Evolutionary conservation across 805 yeast species (phyloP), one percentile per base, ranked within the genome.

Genomic region (Yarrowia keelungensis): DNA sequence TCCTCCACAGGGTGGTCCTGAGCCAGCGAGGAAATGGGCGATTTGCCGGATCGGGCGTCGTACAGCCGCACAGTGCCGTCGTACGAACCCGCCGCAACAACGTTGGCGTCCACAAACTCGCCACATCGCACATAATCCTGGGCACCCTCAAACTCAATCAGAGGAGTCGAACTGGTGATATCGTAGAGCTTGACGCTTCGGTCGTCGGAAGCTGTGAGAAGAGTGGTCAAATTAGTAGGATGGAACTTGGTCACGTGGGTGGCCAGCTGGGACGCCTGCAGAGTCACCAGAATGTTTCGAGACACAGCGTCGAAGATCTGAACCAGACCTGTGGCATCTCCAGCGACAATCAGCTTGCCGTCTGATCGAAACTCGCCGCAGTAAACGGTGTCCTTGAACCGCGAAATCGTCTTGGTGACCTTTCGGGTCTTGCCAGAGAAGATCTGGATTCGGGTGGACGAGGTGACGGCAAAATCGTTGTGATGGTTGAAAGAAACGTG

Each of bases 241-340:
- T 93, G 97, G 79, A 95, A 95, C 77, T 91, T 91, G 3, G 97
- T 92, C 19, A 94, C 97, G 76, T 91, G 98, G 0, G 96, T 89
- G 14, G 98, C 94, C 77, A 91, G 93, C 5, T 89, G 80, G 0
- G 96, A 88, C 7, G 98, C 97, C 69, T 87, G 86, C 62, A 95
- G 82, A 26, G 95, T 87, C 45, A 94, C 90, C 69, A 94, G 81
- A 26, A 92, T 81, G 26, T 91, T 87, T 73, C 97, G 83, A 51
- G 97, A 92, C 69, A 85, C 82, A 41, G 97, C 87, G 77, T 95
- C 98, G 76, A 90, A 94, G 10, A 93, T 88, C 71, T 96, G 96
- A 14, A 95, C 97, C 69, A 91, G 77, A 19, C 99, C 99, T 3
- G 95, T 87, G 14, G 97, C 97, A 80, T 95, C 99, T 74, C 97